Conservation (phyloP, 1,139 yeast genomes). For the Magnusiomyces starmeri region DNA sequence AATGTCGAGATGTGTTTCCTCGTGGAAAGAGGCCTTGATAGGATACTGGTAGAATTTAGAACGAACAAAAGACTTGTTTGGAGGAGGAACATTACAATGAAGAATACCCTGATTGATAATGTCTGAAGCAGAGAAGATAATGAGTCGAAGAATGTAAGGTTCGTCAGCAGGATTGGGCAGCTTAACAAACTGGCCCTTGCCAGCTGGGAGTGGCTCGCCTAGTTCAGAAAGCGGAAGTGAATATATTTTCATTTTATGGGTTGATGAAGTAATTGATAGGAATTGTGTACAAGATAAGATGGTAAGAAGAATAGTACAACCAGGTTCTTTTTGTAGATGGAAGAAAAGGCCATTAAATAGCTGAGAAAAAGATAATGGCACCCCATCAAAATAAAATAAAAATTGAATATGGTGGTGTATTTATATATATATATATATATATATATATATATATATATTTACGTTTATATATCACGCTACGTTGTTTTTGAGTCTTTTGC, state of each 20-base stretch:
- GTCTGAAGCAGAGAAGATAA: conserved; percentile 66
- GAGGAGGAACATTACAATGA: conserved; percentile 67
- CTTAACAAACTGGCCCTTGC: conserved; percentile 46
- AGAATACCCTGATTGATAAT: conserved; percentile 64
- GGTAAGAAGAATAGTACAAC: too few relatives aligned
- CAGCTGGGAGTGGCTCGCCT: conserved; percentile 32
- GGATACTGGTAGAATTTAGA: conserved; percentile 43
- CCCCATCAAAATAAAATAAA: too few relatives aligned
- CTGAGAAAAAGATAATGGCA: too few relatives aligned
- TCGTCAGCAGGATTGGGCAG: conserved; percentile 47
- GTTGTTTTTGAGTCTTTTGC: too few relatives aligned
- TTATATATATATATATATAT: too few relatives aligned
- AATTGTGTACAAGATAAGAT: too few relatives aligned
- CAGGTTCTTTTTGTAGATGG: too few relatives aligned
- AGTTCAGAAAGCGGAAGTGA: conserved; percentile 27
- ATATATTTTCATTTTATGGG: conserved; percentile 20
- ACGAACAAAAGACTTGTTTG: conserved; percentile 46
- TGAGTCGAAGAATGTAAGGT: conserved; percentile 47
- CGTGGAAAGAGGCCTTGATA: conserved; percentile 38
- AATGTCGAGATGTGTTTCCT: conserved; percentile 54
- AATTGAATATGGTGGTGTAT: too few relatives aligned
- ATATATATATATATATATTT: too few relatives aligned
- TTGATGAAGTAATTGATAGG: too few relatives aligned
- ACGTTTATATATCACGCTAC: too few relatives aligned
- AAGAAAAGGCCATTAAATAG: too few relatives aligned